Evolutionary conservation across 2,329 filamentous ascomycete genomes (phyloP), one percentile per base, ranked within the genome.

Genomic region (Cercospora sojina): DNA sequence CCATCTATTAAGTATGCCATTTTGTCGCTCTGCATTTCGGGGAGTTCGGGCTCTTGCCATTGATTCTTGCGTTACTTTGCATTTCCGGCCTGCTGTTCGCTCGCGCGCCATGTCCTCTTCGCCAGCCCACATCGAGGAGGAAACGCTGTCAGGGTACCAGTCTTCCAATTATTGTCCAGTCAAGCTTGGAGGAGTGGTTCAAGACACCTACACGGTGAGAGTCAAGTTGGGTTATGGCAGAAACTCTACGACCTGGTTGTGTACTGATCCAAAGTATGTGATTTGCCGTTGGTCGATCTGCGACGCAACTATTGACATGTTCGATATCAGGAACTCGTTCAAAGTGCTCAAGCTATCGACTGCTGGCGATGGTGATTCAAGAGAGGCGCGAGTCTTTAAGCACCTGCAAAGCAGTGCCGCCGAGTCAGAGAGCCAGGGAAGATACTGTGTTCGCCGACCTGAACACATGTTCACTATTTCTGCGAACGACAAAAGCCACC

Each of bases 101-200:
- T 31, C 31, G 18, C 61, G 16, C 41, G 41, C 12, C 56, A 64
- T 35, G 56, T 25, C 61, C 49, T 51, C 20, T 25, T 64, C 18
- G n/a, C 20, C 16, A 12, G 43, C 16, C 43, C 43, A 20, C 3
- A 61, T 65, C 16, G 60, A 67, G 10, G 65, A 67, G 47, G 60
- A 64, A 27, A 60, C 53, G 3, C 41, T 67, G 18, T 62, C 60
- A 27, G 47, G 41, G 10, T 67, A 67, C 32, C 20, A 64, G 5
- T 20, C 60, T 10, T 62, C 63, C 5, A 41, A 58, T 10, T 68
- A 63, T 41, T 65, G 63, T 47, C 66, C 63, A n/a, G 43, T 65
- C 18, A 47, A 59, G 23, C 61, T 64, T 6, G 64, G 58, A 10
- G 64, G 62, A 12, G 5, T 61, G 6, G 41, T 65, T 12, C 41